Evolutionary conservation across 2,329 filamentous ascomycete genomes (phyloP), one percentile per base, ranked within the genome.

Genomic region (Fusarium tuaranense): DNA sequence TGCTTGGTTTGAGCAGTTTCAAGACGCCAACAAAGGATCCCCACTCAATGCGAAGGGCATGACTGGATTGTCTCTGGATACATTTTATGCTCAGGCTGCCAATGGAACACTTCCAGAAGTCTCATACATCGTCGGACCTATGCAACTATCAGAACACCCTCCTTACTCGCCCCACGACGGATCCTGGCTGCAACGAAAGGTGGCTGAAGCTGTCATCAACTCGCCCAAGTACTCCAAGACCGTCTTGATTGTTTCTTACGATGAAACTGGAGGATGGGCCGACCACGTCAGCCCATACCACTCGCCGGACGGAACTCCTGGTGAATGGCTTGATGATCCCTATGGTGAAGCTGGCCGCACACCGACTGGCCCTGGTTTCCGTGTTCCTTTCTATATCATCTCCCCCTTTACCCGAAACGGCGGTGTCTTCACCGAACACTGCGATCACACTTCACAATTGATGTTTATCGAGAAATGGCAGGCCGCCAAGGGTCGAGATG

Each of bases 391-490:
- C 9, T 59, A 59, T 25, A 59, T 59, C 22, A 20, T 59, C 36
- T 59, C 57, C 2, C 57, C 57, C 8, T 59, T 59, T 7, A 59
- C 57, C 2, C 57, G 36, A 39, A 38, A 38, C 5, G 57, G 57
- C 6, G 57, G 34, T 14, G 57, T 83, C 8, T 89, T 88, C 70
- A 88, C 87, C 1, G 88, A 89, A 75, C 86, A 87, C 51, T 83
- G 85, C 7, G 88, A 90, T 74, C 88, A 90, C 78, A 88, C 84
- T 71, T 89, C 88, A 0, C 88, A 89, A 68, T 87, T 89, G 32
- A 79, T 88, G 48, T 89, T 90, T 72, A 76, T 90, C 1, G 88
- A 89, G 77, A 79, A 86, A 74, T 88, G 87, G 86, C 77, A 79
- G 41, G 73, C 73, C 1, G 80, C 81, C 44, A 82, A 81, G 67